Conservation (phyloP, 73 alveolate genomes). For the Diophrys appendiculata region DNA sequence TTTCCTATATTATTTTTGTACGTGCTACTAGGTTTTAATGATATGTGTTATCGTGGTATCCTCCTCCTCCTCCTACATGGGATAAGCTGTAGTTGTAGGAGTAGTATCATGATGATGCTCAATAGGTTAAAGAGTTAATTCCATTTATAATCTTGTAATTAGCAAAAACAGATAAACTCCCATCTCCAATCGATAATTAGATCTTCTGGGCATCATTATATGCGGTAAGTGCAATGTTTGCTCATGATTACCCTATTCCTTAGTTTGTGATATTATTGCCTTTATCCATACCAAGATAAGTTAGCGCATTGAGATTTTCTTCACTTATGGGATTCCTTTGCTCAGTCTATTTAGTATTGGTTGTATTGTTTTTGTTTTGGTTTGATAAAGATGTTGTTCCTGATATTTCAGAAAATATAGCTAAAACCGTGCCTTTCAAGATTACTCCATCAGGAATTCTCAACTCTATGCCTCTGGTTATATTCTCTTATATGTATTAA, state of each 20-base stretch:
- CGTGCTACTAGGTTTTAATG: too few species aligned
- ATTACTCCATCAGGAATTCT: constrained; percentile 36
- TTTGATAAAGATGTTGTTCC: constrained; percentile 44
- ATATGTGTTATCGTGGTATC: constrained; percentile 2
- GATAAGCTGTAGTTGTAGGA: too few species aligned
- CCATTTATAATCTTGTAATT: neutral
- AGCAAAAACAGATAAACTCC: neutral
- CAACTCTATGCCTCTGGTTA: constrained; percentile 49
- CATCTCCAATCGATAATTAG: constrained; percentile 19
- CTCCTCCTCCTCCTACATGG: too few species aligned
- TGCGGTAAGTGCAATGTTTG: neutral
- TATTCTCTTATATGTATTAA: constrained; percentile 68
- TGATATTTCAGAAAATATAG: constrained; percentile 23
- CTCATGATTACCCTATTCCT: neutral
- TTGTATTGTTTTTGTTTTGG: constrained; percentile 41
- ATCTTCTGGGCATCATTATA: constrained; percentile 54
- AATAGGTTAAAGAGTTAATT: neutral
- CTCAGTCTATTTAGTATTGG: constrained; percentile 41
- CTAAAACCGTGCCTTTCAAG: constrained; percentile 10
- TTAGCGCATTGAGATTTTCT: constrained; percentile 45
- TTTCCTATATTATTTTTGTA: constrained; percentile 67
- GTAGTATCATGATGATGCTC: neutral
- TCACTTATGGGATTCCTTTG: constrained; percentile 60
- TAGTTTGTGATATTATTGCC: constrained; percentile 52
- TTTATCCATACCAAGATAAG: constrained; percentile 49